These are phyloP conservation scores for Populus deltoides DNA, from an alignment of 345 rosid species.

Conservation along the genomic window DNA sequence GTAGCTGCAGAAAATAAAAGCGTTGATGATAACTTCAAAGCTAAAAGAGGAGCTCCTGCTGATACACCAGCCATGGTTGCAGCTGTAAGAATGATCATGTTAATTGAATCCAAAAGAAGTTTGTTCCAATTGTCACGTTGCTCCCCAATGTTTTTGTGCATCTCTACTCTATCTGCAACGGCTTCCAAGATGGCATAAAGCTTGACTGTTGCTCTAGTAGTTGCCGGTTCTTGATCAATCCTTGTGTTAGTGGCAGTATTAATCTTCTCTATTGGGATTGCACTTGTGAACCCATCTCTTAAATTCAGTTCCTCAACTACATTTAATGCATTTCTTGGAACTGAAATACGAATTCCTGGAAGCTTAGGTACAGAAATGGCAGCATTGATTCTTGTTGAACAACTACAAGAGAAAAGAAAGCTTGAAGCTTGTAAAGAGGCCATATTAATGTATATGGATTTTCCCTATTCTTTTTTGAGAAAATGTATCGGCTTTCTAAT, in stretches of 20 bases:
- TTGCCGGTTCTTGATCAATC: neutral
- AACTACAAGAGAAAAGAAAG: conserved; percentile 14
- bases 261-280: conserved; percentile 5
- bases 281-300: conserved; percentile 2
- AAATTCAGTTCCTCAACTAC: conserved; percentile 3
- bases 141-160: conserved; percentile 62
- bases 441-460: conserved; percentile 20
- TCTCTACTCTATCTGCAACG: conserved; percentile 62
- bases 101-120: conserved; percentile 56
- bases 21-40: conserved; percentile 43
- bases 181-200: conserved; percentile 50
- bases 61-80: conserved; percentile 51
- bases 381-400: conserved; percentile 26
- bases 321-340: conserved; percentile 20
- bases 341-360: conserved; percentile 32
- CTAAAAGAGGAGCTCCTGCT: conserved; percentile 27
- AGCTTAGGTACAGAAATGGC: conserved; percentile 47
- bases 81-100: conserved; percentile 63
- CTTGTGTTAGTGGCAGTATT: neutral
- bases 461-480: too few relatives aligned
- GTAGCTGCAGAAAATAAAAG: conserved; percentile 34
- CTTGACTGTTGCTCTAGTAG: conserved; percentile 23
- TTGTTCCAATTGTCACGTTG: conserved; percentile 70
- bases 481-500: neutral
- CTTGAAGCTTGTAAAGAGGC: conserved; percentile 44